Base-by-base conservation (phyloP, 228 moss, liverwort and hornwort species). In the Sphagnum fallax region DNA sequence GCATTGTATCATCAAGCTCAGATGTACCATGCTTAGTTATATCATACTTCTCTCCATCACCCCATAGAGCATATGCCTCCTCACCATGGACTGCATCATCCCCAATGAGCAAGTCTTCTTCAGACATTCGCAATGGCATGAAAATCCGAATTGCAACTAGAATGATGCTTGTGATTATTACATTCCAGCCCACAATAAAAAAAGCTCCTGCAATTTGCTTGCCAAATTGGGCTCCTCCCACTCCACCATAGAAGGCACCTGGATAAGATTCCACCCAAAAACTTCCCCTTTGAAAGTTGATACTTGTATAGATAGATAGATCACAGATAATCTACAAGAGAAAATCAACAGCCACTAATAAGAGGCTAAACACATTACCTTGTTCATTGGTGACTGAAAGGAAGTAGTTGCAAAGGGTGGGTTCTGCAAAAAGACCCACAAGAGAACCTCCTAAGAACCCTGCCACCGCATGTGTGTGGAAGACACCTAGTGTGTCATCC, bases 61-160 rank as follows among this genome's bases (percentile, higher is more conserved):
- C 92, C 95, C 92, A 95, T 16, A 95, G 59, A 1, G 95, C 95
- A 11, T 95, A 95, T 0, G 95, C 95, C 62, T 95, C 92, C 58
- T 95, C 95, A 1, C 95, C 95, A 63, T 92, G 95, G 1, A 67
- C 89, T 0, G 95, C 92, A 14, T 95, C 95, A 69, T 95, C 92
- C 48, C 95, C 92, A 13, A 81, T 51, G 14, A 70, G 49, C 65
- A 95, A 50, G 4, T 62, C 77, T 80, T 92, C 92, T 1, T 92
- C 89, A 5, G 76, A 47, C 91, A 92, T 95, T 50, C 95, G 92
- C 0, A 95, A 81, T 1, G 92, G 89, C 8, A 90, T 69, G 0
- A 86, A 0, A 11, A 92, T 0, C 4, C 80, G 83, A 49, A 95
- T 83, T 11, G 70, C 76, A 6, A 78, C n/a, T n/a, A 90, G 71